Evolutionary conservation across 495 filamentous ascomycete species (phyloP).

Genomic region (Xylaria intraflava): DNA sequence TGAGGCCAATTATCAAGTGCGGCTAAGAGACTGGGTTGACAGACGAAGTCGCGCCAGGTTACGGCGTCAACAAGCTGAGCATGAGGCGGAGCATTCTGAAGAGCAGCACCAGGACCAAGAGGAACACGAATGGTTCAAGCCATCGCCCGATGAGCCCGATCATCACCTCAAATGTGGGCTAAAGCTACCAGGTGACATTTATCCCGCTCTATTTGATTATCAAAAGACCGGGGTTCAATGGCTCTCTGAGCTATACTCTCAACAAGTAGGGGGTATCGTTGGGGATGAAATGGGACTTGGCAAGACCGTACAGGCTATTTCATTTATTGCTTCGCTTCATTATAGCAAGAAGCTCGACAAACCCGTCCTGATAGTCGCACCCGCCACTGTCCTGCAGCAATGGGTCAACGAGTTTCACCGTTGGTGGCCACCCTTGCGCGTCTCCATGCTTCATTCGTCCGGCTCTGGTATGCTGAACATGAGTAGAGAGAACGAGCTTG

Average conservation of each 20-base stretch:
- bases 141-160: constrained; percentile 73
- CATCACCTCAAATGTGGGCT: constrained; percentile 66
- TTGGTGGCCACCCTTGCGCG: constrained; percentile 94
- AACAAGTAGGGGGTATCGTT: constrained; percentile 87
- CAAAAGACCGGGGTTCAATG: constrained; percentile 94
- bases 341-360: constrained; percentile 78
- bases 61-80: constrained; percentile 29
- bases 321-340: constrained; percentile 84
- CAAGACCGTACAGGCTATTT: constrained; percentile 89
- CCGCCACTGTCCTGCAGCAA: constrained; percentile 88
- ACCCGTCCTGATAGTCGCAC: constrained; percentile 82
- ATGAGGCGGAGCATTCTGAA: constrained; percentile 26
- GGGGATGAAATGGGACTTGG: constrained; percentile 98
- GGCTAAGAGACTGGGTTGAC: constrained; percentile 67
- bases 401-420: constrained; percentile 98
- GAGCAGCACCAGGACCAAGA: constrained; percentile 34
- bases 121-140: constrained; percentile 73
- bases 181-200: constrained; percentile 83
- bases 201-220: constrained; percentile 84
- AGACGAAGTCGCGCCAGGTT: constrained; percentile 61
- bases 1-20: constrained; percentile 71
- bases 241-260: constrained; percentile 87
- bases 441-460: constrained; percentile 89
- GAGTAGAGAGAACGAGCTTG: constrained; percentile 59
- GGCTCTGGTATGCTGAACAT: constrained; percentile 93